Evolutionary conservation across 768 basidiomycete genomes (phyloP).

Genomic region (Hericium alpestre): DNA sequence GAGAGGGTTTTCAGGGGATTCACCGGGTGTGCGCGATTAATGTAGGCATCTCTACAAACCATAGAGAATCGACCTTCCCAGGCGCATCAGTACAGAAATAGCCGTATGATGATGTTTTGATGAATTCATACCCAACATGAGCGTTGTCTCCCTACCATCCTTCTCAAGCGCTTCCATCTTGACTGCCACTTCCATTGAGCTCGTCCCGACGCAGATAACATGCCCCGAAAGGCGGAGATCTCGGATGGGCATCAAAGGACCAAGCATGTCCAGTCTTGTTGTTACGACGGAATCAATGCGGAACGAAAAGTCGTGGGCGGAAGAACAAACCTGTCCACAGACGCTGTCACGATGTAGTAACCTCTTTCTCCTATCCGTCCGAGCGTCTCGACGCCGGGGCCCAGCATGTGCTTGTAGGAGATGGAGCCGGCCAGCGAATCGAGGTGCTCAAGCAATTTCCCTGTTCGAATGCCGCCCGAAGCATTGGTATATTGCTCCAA

Average conservation of each 20-base stretch:
- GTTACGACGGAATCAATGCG: background rate
- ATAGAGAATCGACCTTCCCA: conserved; percentile 76
- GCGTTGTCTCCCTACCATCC: conserved; percentile 43
- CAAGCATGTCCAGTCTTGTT: conserved; percentile 55
- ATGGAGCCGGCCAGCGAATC: conserved; percentile 82
- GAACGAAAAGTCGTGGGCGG: background rate
- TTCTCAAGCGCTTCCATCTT: conserved; percentile 61
- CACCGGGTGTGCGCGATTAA: conserved; percentile 52
- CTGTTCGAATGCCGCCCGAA: conserved; percentile 57
- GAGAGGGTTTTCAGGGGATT: conserved; percentile 51
- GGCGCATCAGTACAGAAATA: background rate
- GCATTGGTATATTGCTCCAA: conserved; percentile 66
- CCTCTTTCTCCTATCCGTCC: conserved; percentile 50
- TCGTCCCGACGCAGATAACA: conserved; percentile 66
- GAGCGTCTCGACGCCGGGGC: conserved; percentile 45
- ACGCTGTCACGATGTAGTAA: conserved; percentile 77
- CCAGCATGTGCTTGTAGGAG: conserved; percentile 74
- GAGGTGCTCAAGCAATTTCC: conserved; percentile 70
- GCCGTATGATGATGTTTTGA: background rate
- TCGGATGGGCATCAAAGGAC: conserved; percentile 43
- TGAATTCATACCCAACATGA: conserved; percentile 45
- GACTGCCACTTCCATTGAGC: conserved; percentile 80
- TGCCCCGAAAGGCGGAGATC: conserved; percentile 73
- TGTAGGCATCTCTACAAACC: conserved; percentile 69
- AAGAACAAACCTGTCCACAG: conserved; percentile 53